phyloP scores from a whole-genome alignment of 805 yeast genomes.

The Ogataea neopini region DNA sequence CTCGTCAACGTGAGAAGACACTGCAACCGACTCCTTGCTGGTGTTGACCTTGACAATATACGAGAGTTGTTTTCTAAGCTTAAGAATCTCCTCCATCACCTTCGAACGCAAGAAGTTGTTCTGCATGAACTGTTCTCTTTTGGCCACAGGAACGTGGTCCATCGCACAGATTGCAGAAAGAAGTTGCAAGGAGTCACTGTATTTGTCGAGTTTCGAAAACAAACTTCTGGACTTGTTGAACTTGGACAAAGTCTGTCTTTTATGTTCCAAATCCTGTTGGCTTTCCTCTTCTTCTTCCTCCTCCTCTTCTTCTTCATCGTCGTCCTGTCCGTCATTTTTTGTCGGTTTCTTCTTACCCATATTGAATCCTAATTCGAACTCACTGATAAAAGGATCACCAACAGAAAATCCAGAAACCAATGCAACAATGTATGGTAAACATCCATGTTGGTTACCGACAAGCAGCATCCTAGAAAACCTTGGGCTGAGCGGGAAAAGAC shows the following conservation, averaged over 20 bases:
- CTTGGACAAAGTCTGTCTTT: constrained; percentile 45
- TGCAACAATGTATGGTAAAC: constrained; percentile 87
- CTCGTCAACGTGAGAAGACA: constrained; percentile 37
- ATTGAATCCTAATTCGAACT: constrained; percentile 67
- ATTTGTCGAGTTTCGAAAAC: constrained; percentile 68
- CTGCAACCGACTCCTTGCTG: constrained; percentile 59
- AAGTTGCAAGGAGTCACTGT: constrained; percentile 72
- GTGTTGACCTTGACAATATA: constrained; percentile 71
- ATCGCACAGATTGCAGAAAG: constrained; percentile 85
- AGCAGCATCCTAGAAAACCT: constrained; percentile 88
- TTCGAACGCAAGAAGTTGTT: constrained; percentile 74
- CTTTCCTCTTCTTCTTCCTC: constrained; percentile 40
- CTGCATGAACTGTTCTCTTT: constrained; percentile 47
- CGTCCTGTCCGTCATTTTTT: constrained; percentile 19
- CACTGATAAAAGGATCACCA: constrained; percentile 84
- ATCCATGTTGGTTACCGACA: constrained; percentile 82
- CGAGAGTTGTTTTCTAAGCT: constrained; percentile 77
- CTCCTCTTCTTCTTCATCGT: constrained; percentile 38
- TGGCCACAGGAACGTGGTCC: constrained; percentile 67
- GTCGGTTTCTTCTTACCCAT: constrained; percentile 10
- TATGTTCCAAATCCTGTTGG: constrained; percentile 40
- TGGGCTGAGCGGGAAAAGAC: constrained; percentile 90
- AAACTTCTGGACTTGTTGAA: constrained; percentile 58
- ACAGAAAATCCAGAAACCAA: constrained; percentile 90
- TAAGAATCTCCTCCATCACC: constrained; percentile 79